These are phyloP conservation scores for Avena insularis DNA, from an alignment of 176 grass and related monocot genomes.

Conservation along the genomic window DNA sequence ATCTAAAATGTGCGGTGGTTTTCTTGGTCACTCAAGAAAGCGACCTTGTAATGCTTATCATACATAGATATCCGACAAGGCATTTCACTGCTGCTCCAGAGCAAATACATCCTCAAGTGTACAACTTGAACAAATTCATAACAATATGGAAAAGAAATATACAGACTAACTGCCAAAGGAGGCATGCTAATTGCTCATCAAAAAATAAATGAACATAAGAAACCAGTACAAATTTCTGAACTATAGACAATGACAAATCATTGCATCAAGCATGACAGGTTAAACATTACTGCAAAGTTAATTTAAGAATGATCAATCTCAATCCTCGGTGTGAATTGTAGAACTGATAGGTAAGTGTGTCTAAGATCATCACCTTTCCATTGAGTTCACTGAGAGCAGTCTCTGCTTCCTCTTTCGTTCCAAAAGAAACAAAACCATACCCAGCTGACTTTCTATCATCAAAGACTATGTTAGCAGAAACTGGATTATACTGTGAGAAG, in stretches of 20 bases:
- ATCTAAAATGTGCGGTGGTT: not conserved
- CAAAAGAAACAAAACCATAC: conserved; percentile 92
- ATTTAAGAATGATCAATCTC: conserved; percentile 20
- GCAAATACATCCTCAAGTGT: not conserved
- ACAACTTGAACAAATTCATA: conserved; percentile 1
- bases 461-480: conserved; percentile 73
- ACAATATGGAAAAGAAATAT: not conserved
- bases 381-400: conserved; percentile 78
- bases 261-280: conserved; percentile 21
- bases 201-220: conserved; percentile 2
- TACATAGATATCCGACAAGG: not conserved
- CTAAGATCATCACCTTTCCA: conserved; percentile 66
- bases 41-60: not conserved
- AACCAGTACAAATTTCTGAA: not conserved
- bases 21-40: conserved; percentile 5
- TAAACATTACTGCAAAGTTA: not conserved
- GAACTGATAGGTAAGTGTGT: conserved; percentile 4
- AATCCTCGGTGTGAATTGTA: conserved; percentile 23
- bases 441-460: conserved; percentile 72
- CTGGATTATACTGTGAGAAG: conserved; percentile 64
- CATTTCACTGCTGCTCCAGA: conserved; percentile 22
- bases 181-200: conserved; percentile 1
- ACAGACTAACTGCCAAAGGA: not conserved
- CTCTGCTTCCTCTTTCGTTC: conserved; percentile 76
- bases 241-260: not conserved